phyloP scores from a whole-genome alignment of 208 protist species.

The Phytomonas sp. region DNA sequence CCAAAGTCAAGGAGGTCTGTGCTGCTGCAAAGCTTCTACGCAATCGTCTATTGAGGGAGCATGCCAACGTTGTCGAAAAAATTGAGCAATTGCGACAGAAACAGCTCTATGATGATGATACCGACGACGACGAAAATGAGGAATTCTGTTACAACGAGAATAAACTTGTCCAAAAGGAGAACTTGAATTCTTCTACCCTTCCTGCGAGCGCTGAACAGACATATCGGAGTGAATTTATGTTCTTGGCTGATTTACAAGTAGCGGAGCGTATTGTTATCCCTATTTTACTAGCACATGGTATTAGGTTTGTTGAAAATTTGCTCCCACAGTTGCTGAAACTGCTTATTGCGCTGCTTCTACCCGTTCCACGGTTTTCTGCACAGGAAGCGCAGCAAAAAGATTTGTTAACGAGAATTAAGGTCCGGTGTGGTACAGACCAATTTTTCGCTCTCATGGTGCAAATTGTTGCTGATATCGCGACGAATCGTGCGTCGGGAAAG shows the following conservation, averaged over 20 bases:
- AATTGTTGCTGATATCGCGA: constrained; percentile 65
- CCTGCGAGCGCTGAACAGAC: neutral
- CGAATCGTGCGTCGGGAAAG: constrained; percentile 40
- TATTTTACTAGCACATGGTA: constrained; percentile 67
- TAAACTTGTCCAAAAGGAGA: neutral
- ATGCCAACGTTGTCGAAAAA: constrained; percentile 44
- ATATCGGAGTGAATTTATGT: constrained; percentile 56
- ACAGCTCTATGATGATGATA: constrained; percentile 45
- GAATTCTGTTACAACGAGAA: constrained; percentile 18
- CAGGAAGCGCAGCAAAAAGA: constrained; percentile 57
- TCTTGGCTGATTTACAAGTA: constrained; percentile 70
- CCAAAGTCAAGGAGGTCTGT: constrained; percentile 42
- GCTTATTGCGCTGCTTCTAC: constrained; percentile 52
- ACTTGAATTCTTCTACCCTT: neutral
- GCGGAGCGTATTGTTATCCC: constrained; percentile 77
- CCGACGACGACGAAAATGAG: constrained; percentile 28
- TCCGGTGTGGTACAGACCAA: constrained; percentile 68
- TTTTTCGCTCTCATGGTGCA: constrained; percentile 78
- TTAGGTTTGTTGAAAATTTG: constrained; percentile 53
- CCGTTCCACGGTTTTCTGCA: constrained; percentile 48
- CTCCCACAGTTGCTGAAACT: constrained; percentile 81
- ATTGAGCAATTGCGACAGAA: constrained; percentile 54
- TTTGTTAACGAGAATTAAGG: constrained; percentile 44
- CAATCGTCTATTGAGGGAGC: constrained; percentile 67
- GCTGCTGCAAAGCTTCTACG: constrained; percentile 64